These are phyloP conservation scores for Penicillium bovifimosum DNA, from an alignment of 495 filamentous ascomycete genomes.

Conservation along the genomic window DNA sequence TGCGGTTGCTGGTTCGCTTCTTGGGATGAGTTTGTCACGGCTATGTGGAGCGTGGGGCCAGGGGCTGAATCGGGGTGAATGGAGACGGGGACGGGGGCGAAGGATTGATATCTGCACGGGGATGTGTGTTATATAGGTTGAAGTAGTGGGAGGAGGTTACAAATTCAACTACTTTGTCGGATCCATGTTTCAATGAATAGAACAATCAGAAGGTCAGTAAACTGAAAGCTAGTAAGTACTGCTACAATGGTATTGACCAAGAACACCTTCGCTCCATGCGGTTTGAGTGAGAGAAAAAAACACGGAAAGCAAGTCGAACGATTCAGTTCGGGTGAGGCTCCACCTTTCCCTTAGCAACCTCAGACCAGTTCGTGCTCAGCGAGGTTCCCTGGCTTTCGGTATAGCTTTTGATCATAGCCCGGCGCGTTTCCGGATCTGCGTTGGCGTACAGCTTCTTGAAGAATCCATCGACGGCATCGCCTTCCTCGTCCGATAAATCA, in stretches of 20 bases:
- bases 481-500: conserved; percentile 48
- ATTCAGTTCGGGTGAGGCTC: conserved; percentile 55
- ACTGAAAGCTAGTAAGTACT: not conserved
- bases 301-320: conserved; percentile 5
- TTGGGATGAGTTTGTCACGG: no score
- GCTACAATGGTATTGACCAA: not conserved
- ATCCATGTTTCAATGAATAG: no score
- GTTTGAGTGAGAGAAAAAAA: not conserved
- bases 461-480: conserved; percentile 74
- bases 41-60: no score
- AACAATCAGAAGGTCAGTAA: not conserved
- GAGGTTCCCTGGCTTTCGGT: conserved; percentile 88
- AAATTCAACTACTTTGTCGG: not conserved
- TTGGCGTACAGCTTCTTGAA: conserved; percentile 87
- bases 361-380: conserved; percentile 87
- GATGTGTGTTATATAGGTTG: not conserved
- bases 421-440: conserved; percentile 71
- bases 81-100: no score
- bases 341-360: conserved; percentile 69
- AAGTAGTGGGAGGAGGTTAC: not conserved
- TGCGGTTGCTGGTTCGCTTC: no score
- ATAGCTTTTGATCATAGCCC: conserved; percentile 98
- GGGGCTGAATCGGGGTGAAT: no score
- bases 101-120: no score
- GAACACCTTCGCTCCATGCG: conserved; percentile 24